phyloP scores from a whole-genome alignment of 75 land plant species.

The Azolla pinnata region DNA sequence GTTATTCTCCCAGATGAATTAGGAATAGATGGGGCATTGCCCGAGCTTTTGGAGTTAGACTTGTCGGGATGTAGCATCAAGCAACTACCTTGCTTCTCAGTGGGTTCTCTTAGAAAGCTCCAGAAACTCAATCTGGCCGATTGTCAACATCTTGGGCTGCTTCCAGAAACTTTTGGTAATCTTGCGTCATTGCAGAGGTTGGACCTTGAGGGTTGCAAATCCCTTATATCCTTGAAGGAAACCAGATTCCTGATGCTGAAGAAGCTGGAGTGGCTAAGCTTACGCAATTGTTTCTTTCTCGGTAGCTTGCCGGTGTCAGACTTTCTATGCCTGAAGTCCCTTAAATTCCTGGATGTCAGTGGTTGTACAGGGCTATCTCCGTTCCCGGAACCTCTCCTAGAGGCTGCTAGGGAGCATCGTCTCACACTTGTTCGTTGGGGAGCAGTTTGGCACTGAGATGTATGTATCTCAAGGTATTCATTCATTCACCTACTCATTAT shows the following conservation, averaged over 20 bases:
- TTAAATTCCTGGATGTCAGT: conserved; percentile 20
- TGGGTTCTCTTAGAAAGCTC: conserved; percentile 16
- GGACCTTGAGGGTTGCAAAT: conserved; percentile 17
- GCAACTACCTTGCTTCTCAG: conserved; percentile 8
- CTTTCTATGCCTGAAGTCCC: conserved; percentile 6
- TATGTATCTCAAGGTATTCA: too few species aligned
- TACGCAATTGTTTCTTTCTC: conserved; percentile 13
- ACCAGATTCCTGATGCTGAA: conserved; percentile 12
- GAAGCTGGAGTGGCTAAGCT: conserved; percentile 14
- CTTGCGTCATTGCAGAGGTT: conserved; percentile 18
- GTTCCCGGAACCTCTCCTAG: conserved; percentile 11
- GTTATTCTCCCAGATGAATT: conserved; percentile 15
- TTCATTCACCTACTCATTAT: too few species aligned
- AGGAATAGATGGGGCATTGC: conserved; percentile 6
- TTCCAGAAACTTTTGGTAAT: conserved; percentile 12
- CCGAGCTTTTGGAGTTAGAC: conserved; percentile 14
- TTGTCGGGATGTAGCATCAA: conserved; percentile 17
- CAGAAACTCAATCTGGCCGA: conserved; percentile 14
- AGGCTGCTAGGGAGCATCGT: conserved; percentile 6
- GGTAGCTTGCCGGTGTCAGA: conserved; percentile 1
- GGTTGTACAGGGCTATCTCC: conserved; percentile 15
- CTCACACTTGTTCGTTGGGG: conserved; percentile 18
- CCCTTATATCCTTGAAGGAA: conserved; percentile 10
- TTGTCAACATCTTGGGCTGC: conserved; percentile 13
- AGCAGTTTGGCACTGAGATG: conserved; percentile 15